A percentile compares a stretch with the other conserved stretches of the same genome.
Conservation (phyloP, 2,329 filamentous ascomycete species). For the Basipetospora chlamydospora region DNA sequence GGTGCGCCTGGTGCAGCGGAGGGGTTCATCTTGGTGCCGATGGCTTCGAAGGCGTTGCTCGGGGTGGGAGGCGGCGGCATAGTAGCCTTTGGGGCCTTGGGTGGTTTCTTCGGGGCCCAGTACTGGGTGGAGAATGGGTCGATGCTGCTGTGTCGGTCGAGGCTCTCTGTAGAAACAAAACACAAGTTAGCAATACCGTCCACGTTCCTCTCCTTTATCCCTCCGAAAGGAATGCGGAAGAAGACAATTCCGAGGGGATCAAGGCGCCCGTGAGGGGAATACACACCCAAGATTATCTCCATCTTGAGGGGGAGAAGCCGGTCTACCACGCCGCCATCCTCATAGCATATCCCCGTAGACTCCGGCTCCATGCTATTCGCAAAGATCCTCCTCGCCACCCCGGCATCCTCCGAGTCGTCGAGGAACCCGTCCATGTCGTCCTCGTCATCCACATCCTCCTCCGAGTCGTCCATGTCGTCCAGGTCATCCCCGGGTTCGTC, state of each 20-base stretch:
- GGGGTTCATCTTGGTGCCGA: constrained; percentile 8
- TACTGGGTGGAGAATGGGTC: constrained; percentile 76
- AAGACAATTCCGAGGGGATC: no score
- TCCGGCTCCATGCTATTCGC: constrained; percentile 60
- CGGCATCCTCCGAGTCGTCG: constrained; percentile 67
- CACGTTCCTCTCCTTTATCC: no score
- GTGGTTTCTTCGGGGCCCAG: constrained; percentile 42
- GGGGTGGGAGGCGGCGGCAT: constrained; percentile 21
- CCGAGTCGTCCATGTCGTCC: constrained; percentile 50
- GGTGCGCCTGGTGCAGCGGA: no score
- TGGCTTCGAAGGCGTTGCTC: constrained; percentile 22
- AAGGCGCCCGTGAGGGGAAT: constrained; percentile 9
- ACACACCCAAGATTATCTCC: constrained; percentile 58
- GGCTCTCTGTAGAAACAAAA: constrained; percentile 19
- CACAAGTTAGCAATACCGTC: not conserved
- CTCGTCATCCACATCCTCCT: constrained; percentile 59
- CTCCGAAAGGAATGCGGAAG: no score
- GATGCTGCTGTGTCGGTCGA: constrained; percentile 42
- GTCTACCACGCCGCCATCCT: constrained; percentile 39
- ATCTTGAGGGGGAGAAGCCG: constrained; percentile 50
- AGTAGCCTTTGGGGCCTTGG: constrained; percentile 10
- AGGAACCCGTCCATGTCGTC: constrained; percentile 84
- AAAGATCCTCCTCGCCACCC: constrained; percentile 39
- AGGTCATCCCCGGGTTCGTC: constrained; percentile 53
- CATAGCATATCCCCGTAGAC: constrained; percentile 74